Percentiles rank a stretch among this genome's conserved stretches.
phyloP scores from a whole-genome alignment of 345 rosid genomes.

The Salix brachista region DNA sequence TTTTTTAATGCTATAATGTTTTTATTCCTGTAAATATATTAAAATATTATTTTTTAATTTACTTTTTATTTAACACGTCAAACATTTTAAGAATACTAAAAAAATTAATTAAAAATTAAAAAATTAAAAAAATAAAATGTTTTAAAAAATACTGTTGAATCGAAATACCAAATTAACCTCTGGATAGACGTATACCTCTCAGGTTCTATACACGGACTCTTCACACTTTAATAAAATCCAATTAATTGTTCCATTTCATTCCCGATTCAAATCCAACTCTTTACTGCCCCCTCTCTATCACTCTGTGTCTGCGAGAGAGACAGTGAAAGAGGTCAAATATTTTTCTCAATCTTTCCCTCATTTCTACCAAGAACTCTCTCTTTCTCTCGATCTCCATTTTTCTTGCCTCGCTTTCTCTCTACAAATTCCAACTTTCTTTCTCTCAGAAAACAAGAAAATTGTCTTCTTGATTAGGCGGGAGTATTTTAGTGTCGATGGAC shows the following conservation, averaged over 20 bases:
- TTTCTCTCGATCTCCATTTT: neutral
- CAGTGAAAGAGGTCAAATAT: conserved; percentile 1
- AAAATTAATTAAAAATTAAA: too few relatives aligned
- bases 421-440: neutral
- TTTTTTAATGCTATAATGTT: too few relatives aligned
- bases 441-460: neutral
- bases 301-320: neutral
- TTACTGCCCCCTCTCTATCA: too few relatives aligned
- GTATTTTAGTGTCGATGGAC: conserved; percentile 6
- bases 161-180: too few relatives aligned
- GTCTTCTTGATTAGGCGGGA: neutral
- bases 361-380: neutral
- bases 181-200: neutral
- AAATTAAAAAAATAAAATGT: too few relatives aligned
- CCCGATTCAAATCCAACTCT: conserved; percentile 20
- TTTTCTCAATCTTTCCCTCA: conserved; percentile 19
- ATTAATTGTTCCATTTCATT: conserved; percentile 20
- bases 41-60: too few relatives aligned
- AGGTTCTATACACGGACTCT: conserved; percentile 5
- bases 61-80: too few relatives aligned
- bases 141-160: too few relatives aligned
- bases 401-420: neutral
- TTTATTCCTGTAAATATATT: too few relatives aligned
- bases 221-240: conserved; percentile 9
- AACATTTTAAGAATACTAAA: too few relatives aligned